These are phyloP conservation scores for Cinchona pubescens DNA, from an alignment of 257 asterid genomes.

Conservation along the genomic window DNA sequence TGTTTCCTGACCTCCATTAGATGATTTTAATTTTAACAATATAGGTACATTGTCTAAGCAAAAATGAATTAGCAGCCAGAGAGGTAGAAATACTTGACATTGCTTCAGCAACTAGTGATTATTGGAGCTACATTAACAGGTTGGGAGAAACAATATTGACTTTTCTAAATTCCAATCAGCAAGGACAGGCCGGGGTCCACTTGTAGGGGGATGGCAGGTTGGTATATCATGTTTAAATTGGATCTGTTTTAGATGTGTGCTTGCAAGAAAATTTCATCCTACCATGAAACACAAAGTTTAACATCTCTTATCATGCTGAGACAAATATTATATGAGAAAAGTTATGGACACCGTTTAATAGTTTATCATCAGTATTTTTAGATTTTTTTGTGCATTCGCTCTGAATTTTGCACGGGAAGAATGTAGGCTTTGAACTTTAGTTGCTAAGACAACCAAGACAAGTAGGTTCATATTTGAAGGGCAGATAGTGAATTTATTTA, in stretches of 20 bases:
- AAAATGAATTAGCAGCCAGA: slow-evolving; percentile 60
- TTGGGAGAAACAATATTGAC: slow-evolving; percentile 58
- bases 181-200: slow-evolving; percentile 82
- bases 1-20: slow-evolving; percentile 5
- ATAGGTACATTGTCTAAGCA: slow-evolving; percentile 70
- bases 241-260: neutral
- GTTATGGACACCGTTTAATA: neutral
- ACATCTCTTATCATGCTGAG: neutral
- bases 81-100: slow-evolving; percentile 72
- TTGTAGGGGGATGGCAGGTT: slow-evolving; percentile 86
- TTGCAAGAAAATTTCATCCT: neutral
- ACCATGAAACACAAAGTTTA: neutral
- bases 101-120: slow-evolving; percentile 59
- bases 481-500: neutral
- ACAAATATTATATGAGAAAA: neutral
- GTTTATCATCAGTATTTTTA: neutral
- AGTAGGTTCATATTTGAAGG: neutral
- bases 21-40: slow-evolving; percentile 6
- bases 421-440: neutral
- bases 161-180: slow-evolving; percentile 63
- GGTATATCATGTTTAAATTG: slow-evolving; percentile 17
- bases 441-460: neutral
- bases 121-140: slow-evolving; percentile 82
- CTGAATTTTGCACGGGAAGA: neutral
- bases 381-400: neutral